Evolutionary conservation across 306 rosid genomes (phyloP).

Genomic region (Oxytropis ochrocephala): DNA sequence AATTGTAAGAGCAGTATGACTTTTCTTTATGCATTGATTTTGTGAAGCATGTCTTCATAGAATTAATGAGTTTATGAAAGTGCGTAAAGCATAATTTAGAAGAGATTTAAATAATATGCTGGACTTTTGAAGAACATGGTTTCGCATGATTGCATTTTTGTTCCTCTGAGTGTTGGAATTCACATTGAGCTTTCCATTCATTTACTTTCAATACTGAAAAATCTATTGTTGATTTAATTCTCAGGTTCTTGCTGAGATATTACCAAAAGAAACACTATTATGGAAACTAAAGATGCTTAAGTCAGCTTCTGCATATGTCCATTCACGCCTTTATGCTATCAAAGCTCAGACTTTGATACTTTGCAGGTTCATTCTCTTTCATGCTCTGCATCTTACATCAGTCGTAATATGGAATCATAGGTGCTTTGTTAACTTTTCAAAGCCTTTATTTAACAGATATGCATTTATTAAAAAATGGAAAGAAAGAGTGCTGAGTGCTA

Average conservation of each 20-base stretch:
- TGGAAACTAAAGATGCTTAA: constrained; percentile 78
- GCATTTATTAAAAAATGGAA: background rate
- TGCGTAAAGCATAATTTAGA: background rate
- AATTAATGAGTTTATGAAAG: background rate
- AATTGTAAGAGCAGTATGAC: background rate
- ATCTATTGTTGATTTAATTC: constrained; percentile 22
- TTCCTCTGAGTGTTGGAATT: background rate
- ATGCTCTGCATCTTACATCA: background rate
- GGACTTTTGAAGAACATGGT: background rate
- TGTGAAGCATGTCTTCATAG: background rate
- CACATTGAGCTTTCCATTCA: constrained; percentile 19
- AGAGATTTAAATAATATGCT: constrained; percentile 7
- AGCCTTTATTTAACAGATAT: background rate
- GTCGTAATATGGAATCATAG: background rate
- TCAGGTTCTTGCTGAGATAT: constrained; percentile 71
- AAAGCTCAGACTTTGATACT: constrained; percentile 77
- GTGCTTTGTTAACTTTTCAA: background rate
- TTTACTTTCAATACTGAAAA: constrained; percentile 21
- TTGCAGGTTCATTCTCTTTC: constrained; percentile 49
- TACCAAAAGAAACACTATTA: constrained; percentile 70
- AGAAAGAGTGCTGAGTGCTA: background rate
- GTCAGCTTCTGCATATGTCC: constrained; percentile 61
- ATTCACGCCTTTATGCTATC: constrained; percentile 69
- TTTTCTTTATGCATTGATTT: constrained; percentile 12
- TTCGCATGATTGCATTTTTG: background rate